Conservation (phyloP, 2,329 filamentous ascomycete genomes). For the Xylariaceae sp. region DNA sequence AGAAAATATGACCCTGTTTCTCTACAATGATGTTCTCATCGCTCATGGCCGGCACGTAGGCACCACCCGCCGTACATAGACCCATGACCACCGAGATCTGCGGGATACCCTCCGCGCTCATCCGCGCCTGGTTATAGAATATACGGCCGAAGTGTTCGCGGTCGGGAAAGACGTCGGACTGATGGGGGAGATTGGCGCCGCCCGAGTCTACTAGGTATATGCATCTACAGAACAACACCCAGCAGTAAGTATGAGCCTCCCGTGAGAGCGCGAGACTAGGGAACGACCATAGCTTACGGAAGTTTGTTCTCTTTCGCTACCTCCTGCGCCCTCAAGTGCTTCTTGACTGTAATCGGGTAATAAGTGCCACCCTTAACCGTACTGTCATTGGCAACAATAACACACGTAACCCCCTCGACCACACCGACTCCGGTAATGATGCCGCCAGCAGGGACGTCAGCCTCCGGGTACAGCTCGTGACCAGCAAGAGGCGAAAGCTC, state of each 20-base stretch:
- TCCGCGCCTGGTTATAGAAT: constrained; percentile 95
- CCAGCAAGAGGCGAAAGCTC: constrained; percentile 92
- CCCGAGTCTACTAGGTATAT: constrained; percentile 96
- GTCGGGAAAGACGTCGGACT: constrained; percentile 94
- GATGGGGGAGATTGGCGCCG: constrained; percentile 89
- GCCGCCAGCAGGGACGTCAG: constrained; percentile 81
- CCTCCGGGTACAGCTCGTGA: constrained; percentile 76
- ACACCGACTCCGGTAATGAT: constrained; percentile 90
- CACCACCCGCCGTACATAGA: constrained; percentile 89
- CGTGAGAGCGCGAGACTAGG: not conserved
- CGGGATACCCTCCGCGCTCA: constrained; percentile 83
- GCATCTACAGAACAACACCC: constrained; percentile 46
- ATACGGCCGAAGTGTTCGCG: constrained; percentile 93
- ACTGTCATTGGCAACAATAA: constrained; percentile 93
- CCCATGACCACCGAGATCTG: constrained; percentile 97
- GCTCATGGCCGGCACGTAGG: constrained; percentile 95
- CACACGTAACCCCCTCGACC: constrained; percentile 83
- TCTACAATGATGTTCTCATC: constrained; percentile 96
- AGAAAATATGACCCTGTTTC: constrained; percentile 94
- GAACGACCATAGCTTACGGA: constrained; percentile 43
- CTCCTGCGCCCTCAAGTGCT: constrained; percentile 87
- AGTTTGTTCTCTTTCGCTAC: constrained; percentile 82
- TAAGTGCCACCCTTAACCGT: constrained; percentile 97
- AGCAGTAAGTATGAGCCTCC: constrained; percentile 6
- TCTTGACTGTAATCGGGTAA: constrained; percentile 95